Evolutionary conservation across 2,329 filamentous ascomycete genomes (phyloP).

Genomic region (Aureobasidium lini): DNA sequence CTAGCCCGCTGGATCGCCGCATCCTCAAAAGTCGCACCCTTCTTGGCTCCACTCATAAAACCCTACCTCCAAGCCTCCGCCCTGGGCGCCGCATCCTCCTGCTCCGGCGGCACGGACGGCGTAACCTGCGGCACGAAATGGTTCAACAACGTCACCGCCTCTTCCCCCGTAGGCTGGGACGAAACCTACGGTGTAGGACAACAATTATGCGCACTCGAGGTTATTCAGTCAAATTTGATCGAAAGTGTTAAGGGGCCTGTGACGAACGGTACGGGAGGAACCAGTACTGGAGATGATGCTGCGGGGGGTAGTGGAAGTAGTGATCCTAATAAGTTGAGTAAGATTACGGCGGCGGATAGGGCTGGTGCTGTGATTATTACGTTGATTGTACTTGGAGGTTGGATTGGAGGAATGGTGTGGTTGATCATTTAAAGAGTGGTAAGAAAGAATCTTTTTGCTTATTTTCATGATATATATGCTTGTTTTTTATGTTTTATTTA

Average conservation of each 20-base stretch:
- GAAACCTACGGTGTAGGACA: constrained; percentile 37
- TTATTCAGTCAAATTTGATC: constrained; percentile 38
- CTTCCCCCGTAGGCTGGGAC: constrained; percentile 27
- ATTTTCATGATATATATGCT: not conserved
- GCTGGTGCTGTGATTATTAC: constrained; percentile 63
- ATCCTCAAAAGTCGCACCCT: constrained; percentile 36
- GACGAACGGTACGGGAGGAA: constrained; percentile 47
- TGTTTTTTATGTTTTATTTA: not conserved
- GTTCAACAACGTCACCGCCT: constrained; percentile 19
- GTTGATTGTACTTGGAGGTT: constrained; percentile 44
- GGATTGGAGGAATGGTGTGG: constrained; percentile 43
- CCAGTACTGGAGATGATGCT: constrained; percentile 39
- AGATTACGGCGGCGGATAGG: constrained; percentile 53
- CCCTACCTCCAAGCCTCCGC: constrained; percentile 35
- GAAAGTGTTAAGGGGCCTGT: constrained; percentile 32
- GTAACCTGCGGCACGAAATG: constrained; percentile 38
- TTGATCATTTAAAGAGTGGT: constrained; percentile 1
- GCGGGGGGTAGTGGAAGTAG: constrained; percentile 29
- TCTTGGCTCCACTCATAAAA: constrained; percentile 29
- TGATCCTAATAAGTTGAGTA: constrained; percentile 23
- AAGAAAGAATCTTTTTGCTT: too few species aligned
- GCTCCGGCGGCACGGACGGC: constrained; percentile 34
- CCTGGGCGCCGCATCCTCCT: constrained; percentile 36
- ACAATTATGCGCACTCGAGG: constrained; percentile 45
- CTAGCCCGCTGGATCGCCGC: constrained; percentile 52